Percentiles rank a stretch among this genome's conserved stretches.
Conservation (phyloP, 306 rosid species). For the Fragaria iinumae region DNA sequence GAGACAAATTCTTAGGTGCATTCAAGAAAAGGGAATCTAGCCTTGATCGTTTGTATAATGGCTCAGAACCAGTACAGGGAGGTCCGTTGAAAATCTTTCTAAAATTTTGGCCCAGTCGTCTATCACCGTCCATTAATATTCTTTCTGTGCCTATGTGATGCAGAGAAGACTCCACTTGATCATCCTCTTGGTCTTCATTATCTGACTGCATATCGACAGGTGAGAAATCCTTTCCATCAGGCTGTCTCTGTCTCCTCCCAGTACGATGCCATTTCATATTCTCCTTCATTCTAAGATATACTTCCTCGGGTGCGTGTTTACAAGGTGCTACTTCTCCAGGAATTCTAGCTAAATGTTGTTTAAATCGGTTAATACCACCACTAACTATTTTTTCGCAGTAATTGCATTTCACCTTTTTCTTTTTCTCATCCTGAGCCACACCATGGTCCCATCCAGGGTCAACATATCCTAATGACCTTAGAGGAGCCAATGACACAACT, state of each 20-base stretch:
- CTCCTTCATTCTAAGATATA: slow-evolving; percentile 78
- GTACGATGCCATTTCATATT: slow-evolving; percentile 99
- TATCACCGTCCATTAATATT: slow-evolving; percentile 46
- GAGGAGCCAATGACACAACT: slow-evolving; percentile 59
- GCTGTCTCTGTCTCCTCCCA: slow-evolving; percentile 76
- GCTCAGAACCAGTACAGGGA: slow-evolving; percentile 60
- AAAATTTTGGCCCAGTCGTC: slow-evolving; percentile 59
- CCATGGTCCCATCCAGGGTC: slow-evolving; percentile 99
- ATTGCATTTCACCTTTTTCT: slow-evolving; percentile 93
- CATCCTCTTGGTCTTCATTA: slow-evolving; percentile 70
- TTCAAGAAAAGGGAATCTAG: slow-evolving; percentile 82
- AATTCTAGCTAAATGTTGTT: slow-evolving; percentile 95
- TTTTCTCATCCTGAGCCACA: slow-evolving; percentile 93
- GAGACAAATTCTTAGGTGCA: slow-evolving; percentile 54
- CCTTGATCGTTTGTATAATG: slow-evolving; percentile 73
- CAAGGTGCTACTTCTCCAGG: slow-evolving; percentile 99
- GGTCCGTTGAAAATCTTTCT: slow-evolving; percentile 57
- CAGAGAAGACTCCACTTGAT: slow-evolving; percentile 54
- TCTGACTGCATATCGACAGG: slow-evolving; percentile 64
- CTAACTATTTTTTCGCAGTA: slow-evolving; percentile 92
- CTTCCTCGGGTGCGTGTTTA: slow-evolving; percentile 90
- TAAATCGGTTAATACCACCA: slow-evolving; percentile 94
- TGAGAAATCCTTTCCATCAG: slow-evolving; percentile 59
- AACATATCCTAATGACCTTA: slow-evolving; percentile 81
- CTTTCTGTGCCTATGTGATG: slow-evolving; percentile 63